Evolutionary conservation across 164 flowering plant species (phyloP).

Genomic region (Chloranthus sessilifolius): DNA sequence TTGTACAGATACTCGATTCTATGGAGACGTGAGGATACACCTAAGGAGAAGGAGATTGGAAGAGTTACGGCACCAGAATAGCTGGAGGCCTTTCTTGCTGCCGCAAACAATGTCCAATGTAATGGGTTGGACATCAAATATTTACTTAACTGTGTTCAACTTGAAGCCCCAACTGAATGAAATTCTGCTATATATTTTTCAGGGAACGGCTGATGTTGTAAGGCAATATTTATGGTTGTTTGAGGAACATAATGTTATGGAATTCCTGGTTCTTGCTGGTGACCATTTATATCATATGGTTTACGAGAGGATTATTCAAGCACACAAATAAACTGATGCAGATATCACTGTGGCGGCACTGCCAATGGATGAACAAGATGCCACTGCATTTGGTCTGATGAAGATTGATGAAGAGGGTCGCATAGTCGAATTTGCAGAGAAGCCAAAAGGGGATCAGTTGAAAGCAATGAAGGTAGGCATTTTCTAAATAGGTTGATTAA

Average conservation of each 20-base stretch:
- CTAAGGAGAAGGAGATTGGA: no score
- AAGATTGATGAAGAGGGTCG: slow-evolving; percentile 90
- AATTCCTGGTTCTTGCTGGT: slow-evolving; percentile 86
- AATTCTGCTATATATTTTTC: slow-evolving; percentile 11
- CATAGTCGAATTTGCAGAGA: slow-evolving; percentile 74
- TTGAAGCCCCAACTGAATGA: no score
- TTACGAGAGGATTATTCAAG: slow-evolving; percentile 84
- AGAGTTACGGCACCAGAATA: no score
- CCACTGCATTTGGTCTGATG: slow-evolving; percentile 87
- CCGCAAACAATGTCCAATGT: no score
- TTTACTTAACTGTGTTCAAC: no score
- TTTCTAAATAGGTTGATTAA: neutral
- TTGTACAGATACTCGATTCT: no score
- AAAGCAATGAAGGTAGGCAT: slow-evolving; percentile 66
- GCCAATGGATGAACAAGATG: slow-evolving; percentile 87
- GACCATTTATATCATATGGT: slow-evolving; percentile 97
- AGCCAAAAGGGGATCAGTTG: slow-evolving; percentile 84
- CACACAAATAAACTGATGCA: slow-evolving; percentile 94
- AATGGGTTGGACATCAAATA: no score
- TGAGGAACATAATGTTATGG: slow-evolving; percentile 85
- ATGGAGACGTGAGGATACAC: no score
- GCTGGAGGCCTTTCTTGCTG: slow-evolving; percentile 79
- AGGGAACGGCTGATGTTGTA: slow-evolving; percentile 99
- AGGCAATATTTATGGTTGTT: slow-evolving; percentile 94
- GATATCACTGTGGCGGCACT: slow-evolving; percentile 98